Percentiles rank a stretch among this genome's conserved stretches.
These are phyloP conservation scores for Euclidium syriacum DNA, from an alignment of 345 rosid species.

Conservation along the genomic window DNA sequence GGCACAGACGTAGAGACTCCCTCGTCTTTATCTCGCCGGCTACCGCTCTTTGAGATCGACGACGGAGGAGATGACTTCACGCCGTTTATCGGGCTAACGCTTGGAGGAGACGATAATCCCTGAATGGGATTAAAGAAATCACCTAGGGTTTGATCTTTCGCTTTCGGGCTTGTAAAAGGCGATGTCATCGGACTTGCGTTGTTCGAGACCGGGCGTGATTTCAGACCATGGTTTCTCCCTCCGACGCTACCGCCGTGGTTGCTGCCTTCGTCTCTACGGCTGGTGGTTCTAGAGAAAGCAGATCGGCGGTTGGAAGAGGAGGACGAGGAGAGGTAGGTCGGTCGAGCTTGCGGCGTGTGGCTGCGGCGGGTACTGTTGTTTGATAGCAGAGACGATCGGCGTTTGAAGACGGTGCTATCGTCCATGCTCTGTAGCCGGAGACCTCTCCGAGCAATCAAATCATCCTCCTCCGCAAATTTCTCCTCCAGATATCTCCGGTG, in stretches of 20 bases:
- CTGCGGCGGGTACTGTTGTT: slow-evolving; percentile 36
- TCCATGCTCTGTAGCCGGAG: slow-evolving; percentile 39
- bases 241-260: slow-evolving; percentile 4
- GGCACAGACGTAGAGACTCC: too few species aligned
- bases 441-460: slow-evolving; percentile 23
- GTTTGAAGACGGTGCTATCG: slow-evolving; percentile 36
- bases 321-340: slow-evolving; percentile 34
- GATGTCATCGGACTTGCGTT: slow-evolving; percentile 20
- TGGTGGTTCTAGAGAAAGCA: slow-evolving; percentile 19
- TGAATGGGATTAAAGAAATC: slow-evolving; percentile 11
- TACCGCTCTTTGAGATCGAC: not conserved
- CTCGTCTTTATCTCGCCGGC: not conserved
- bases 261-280: slow-evolving; percentile 34
- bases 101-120: slow-evolving; percentile 21
- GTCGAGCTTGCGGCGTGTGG: slow-evolving; percentile 42
- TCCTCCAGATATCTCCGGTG: slow-evolving; percentile 24
- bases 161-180: slow-evolving; percentile 27
- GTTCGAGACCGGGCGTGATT: slow-evolving; percentile 28
- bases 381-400: slow-evolving; percentile 33
- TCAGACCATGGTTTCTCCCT: slow-evolving; percentile 19
- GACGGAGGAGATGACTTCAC: slow-evolving; percentile 2
- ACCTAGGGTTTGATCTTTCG: slow-evolving; percentile 22
- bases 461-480: slow-evolving; percentile 24
- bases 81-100: slow-evolving; percentile 9
- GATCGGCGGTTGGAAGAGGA: slow-evolving; percentile 23